Percentiles rank a stretch among this genome's conserved stretches.
Evolutionary conservation across 805 yeast species (phyloP).

Genomic region (Ogataea allantospora): DNA sequence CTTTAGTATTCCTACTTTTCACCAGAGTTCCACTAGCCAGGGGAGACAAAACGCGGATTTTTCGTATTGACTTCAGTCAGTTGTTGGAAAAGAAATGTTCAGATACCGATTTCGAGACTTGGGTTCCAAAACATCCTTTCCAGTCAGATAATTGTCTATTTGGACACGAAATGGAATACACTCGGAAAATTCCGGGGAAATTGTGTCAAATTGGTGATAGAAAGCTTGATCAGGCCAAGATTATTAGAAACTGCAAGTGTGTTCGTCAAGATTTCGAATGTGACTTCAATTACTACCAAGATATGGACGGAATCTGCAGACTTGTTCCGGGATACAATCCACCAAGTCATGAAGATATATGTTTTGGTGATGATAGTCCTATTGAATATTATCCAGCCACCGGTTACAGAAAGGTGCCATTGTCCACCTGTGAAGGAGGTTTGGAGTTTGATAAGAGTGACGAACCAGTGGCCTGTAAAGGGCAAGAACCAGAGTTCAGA

Average conservation of each 20-base stretch:
- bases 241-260: conserved; percentile 71
- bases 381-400: conserved; percentile 77
- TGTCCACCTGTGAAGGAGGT: conserved; percentile 83
- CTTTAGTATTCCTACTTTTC: conserved; percentile 70
- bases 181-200: conserved; percentile 58
- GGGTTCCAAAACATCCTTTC: conserved; percentile 58
- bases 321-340: conserved; percentile 69
- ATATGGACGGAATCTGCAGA: conserved; percentile 71
- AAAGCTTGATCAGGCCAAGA: conserved; percentile 52
- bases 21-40: conserved; percentile 45
- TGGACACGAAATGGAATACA: conserved; percentile 63
- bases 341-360: conserved; percentile 59
- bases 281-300: conserved; percentile 74
- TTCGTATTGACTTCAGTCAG: conserved; percentile 57
- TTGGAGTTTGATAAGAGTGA: conserved; percentile 54
- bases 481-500: conserved; percentile 67
- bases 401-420: conserved; percentile 81
- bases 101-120: conserved; percentile 58
- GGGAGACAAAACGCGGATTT: conserved; percentile 50
- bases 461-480: conserved; percentile 75
- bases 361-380: conserved; percentile 52
- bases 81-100: conserved; percentile 49
- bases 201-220: conserved; percentile 66
- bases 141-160: conserved; percentile 56
- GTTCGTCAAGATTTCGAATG: conserved; percentile 85